phyloP scores from a whole-genome alignment of 1,139 yeast genomes.

The Scheffersomyces insectosa region DNA sequence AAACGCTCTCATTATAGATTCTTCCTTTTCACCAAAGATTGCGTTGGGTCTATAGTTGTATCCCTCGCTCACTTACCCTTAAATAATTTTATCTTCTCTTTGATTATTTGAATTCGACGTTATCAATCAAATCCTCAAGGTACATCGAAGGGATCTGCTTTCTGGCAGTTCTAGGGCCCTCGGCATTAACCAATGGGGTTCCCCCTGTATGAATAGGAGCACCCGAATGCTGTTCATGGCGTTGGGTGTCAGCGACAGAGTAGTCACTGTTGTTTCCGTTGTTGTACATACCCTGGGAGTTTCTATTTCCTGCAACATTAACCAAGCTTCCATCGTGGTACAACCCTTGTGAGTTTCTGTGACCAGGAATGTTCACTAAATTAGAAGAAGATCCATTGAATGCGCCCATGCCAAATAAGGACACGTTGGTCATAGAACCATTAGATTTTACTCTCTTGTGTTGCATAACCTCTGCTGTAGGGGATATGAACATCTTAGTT shows the following conservation, averaged over 20 bases:
- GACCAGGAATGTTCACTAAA: constrained; percentile 19
- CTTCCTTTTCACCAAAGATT: background rate
- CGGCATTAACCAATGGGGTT: constrained; percentile 1
- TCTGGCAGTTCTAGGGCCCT: constrained; percentile 17
- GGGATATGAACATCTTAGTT: constrained; percentile 68
- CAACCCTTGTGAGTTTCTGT: constrained; percentile 26
- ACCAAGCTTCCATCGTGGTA: constrained; percentile 25
- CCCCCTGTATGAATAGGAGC: background rate
- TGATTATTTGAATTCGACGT: constrained; percentile 5
- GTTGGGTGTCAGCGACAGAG: constrained; percentile 15
- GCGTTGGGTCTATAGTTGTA: background rate
- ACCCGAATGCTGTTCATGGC: background rate
- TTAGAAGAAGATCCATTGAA: constrained; percentile 24
- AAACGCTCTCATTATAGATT: background rate
- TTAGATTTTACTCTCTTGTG: constrained; percentile 36
- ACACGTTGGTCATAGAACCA: constrained; percentile 25
- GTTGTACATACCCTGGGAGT: constrained; percentile 32
- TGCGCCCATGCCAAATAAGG: constrained; percentile 21
- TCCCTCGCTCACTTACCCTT: background rate
- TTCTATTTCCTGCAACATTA: background rate
- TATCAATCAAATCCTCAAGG: constrained; percentile 56
- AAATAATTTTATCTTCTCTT: background rate
- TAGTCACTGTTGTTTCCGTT: constrained; percentile 38
- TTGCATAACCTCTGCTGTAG: constrained; percentile 74
- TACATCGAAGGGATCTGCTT: constrained; percentile 56